phyloP scores from a whole-genome alignment of 805 yeast species.

The Wickerhamiella vanderwaltii region DNA sequence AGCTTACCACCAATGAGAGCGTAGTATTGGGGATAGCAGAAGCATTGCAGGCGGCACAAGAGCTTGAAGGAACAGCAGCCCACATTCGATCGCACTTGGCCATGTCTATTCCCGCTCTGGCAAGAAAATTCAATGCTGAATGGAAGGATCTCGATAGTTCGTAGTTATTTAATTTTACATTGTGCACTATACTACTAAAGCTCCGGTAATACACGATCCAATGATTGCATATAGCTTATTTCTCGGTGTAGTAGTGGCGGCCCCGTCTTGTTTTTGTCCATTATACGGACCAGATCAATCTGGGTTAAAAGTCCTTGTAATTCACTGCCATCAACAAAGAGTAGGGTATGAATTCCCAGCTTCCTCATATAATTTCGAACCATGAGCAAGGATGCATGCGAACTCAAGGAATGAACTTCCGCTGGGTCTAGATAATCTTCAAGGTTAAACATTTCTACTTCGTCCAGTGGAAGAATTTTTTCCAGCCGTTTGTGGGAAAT shows the following conservation, averaged over 20 bases:
- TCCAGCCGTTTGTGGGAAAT: conserved; percentile 2
- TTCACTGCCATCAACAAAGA: conserved; percentile 8
- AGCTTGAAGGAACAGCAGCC: not conserved
- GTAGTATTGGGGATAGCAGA: not conserved
- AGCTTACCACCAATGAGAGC: not conserved
- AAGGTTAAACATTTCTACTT: conserved; percentile 1
- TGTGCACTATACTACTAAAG: no score
- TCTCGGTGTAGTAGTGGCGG: conserved; percentile 11
- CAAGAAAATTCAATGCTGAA: not conserved
- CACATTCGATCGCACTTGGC: not conserved
- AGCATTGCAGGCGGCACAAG: not conserved
- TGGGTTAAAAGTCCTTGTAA: conserved; percentile 12
- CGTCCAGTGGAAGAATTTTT: conserved; percentile 6
- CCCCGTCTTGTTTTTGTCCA: not conserved
- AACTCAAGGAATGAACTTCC: conserved; percentile 4
- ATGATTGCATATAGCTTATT: conserved; percentile 9
- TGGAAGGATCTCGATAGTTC: not conserved
- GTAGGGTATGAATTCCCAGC: conserved; percentile 10
- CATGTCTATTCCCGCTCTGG: not conserved
- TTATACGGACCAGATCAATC: conserved; percentile 4
- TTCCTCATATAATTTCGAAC: conserved; percentile 8
- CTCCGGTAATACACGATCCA: conserved; percentile 11
- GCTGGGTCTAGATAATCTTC: conserved; percentile 1
- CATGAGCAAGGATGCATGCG: conserved; percentile 3
- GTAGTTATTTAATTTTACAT: no score